Base-by-base conservation (phyloP, 2,329 filamentous ascomycete genomes). In the Chaetomiaceae sp. region DNA sequence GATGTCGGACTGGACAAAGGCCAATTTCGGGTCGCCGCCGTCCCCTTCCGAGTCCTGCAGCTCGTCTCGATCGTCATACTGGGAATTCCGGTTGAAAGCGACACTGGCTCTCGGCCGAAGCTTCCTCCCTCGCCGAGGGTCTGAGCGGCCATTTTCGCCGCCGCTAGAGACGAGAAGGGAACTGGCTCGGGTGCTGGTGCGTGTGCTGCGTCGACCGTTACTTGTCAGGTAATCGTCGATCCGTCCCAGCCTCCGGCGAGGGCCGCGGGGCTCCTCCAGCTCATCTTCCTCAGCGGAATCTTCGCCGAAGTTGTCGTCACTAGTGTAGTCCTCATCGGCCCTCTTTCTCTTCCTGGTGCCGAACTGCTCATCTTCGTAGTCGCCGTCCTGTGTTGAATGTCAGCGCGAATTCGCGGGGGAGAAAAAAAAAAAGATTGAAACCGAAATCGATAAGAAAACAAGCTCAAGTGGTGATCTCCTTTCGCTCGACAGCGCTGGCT, bases 1-100 rank as follows among this genome's bases (percentile, higher is more conserved):
- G 16, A 62, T 55, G 50, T 66, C 63, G 1, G 61, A 66, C 30
- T 55, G 58, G n/a, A 65, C 53, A 3, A 62, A 47, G 17, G 60
- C 58, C 16, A 63, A 58, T 14, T 58, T 59, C 4, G 48, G 52
- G 42, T 64, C 62, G n/a, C 47, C 45, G 12, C 14, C 20, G 12
- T 54, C 55, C 9, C 58, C 55, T n/a, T 62, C 61, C 16, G 60
- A 60, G 1, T 51, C 58, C 8, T 64, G 65, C 1, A 65, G 60
- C 48, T 67, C 63, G 27, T 67, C 66, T 4, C 39, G 23, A 7
- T 64, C 62, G 21, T 63, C 56, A 14, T 60, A 55, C 9, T 41
- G 41, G 16, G 20, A 33, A 21, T 16, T n/a, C 7, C 27, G 44
- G 19, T 55, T 27, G 44, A 14, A 3, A 4, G 21, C 7, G 21